phyloP scores from a whole-genome alignment of 164 flowering plant genomes.

The Sextonia rubra region DNA sequence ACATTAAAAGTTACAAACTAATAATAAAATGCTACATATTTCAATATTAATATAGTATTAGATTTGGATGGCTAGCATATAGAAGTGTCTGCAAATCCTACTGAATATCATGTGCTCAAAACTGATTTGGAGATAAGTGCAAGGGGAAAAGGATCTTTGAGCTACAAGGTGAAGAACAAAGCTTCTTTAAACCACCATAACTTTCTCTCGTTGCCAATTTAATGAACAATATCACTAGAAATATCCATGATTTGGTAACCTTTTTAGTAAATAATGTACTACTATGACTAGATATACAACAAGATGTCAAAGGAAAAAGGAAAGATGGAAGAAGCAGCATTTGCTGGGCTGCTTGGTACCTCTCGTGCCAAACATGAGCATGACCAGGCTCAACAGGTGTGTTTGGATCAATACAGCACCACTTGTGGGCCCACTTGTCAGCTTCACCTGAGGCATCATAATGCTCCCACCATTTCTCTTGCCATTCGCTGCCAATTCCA shows the following conservation, averaged over 20 bases:
- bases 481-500: slow-evolving; percentile 66
- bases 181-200: not conserved
- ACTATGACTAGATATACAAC: not conserved
- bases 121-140: too few species aligned
- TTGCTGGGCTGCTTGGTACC: slow-evolving; percentile 36
- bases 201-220: not conserved
- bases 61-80: too few species aligned
- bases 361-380: slow-evolving; percentile 99
- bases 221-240: not conserved
- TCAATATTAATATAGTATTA: too few species aligned
- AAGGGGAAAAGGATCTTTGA: too few species aligned
- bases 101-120: too few species aligned
- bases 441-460: slow-evolving; percentile 76
- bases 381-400: slow-evolving; percentile 83
- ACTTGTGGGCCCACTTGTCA: slow-evolving; percentile 94
- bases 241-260: not conserved
- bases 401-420: slow-evolving; percentile 87
- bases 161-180: too few species aligned
- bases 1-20: too few species aligned
- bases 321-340: not conserved
- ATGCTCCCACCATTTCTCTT: slow-evolving; percentile 86
- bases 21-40: too few species aligned
- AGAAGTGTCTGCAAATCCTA: too few species aligned
- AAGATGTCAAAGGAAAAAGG: not conserved
- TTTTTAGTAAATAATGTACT: not conserved